Conservation (phyloP, 2,329 filamentous ascomycete genomes). For the Pseudophaeomoniella oleicola region DNA sequence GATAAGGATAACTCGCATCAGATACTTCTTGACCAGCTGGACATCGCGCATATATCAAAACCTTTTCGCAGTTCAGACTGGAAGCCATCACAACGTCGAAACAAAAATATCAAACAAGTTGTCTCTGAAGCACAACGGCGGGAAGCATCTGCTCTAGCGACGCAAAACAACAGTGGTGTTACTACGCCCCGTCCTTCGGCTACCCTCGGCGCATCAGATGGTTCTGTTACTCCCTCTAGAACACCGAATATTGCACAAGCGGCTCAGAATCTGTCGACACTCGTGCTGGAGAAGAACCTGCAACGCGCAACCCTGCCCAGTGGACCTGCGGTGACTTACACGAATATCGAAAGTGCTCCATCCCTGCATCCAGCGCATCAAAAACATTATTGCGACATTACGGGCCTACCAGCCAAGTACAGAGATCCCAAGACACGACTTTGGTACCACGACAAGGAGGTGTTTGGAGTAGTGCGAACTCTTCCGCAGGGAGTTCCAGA, state of each 20-base stretch:
- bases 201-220: conserved; percentile 21
- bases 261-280: conserved; percentile 68
- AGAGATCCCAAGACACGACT: conserved; percentile 88
- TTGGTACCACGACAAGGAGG: conserved; percentile 83
- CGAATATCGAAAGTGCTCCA: conserved; percentile 89
- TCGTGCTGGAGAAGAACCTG: conserved; percentile 72
- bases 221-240: conserved; percentile 28
- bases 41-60: conserved; percentile 75
- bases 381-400: conserved; percentile 91
- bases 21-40: conserved; percentile 75
- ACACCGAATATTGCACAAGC: conserved; percentile 71
- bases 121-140: conserved; percentile 75
- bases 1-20: conserved; percentile 72
- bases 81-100: conserved; percentile 87
- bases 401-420: conserved; percentile 80
- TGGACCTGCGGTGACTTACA: conserved; percentile 72
- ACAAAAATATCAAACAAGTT: conserved; percentile 98
- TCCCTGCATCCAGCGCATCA: conserved; percentile 63
- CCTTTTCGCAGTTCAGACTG: conserved; percentile 81
- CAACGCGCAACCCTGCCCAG: conserved; percentile 26
- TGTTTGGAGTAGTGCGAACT: conserved; percentile 69
- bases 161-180: conserved; percentile 66
- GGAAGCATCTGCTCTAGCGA: conserved; percentile 78
- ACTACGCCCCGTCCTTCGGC: conserved; percentile 46
- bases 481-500: conserved; percentile 74